phyloP scores from a whole-genome alignment of 768 basidiomycete species.

The Lentinula boryana region DNA sequence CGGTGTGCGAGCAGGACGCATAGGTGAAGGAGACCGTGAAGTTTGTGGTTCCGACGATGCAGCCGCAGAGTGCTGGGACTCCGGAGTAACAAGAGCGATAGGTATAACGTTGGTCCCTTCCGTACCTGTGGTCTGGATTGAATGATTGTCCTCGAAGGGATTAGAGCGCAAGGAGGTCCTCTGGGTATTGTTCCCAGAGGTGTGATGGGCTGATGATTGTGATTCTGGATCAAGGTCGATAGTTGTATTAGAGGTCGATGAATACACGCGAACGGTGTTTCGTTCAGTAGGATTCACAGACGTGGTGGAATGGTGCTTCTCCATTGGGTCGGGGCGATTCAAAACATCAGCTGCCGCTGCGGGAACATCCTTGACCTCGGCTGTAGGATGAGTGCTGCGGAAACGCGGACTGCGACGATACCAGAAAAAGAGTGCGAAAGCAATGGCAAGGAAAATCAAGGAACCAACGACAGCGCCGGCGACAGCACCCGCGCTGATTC shows the following conservation, averaged over 20 bases:
- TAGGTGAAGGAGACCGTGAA: slow-evolving; percentile 37
- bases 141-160: slow-evolving; percentile 73
- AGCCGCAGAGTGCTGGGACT: slow-evolving; percentile 20
- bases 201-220: slow-evolving; percentile 21
- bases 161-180: slow-evolving; percentile 38
- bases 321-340: slow-evolving; percentile 75
- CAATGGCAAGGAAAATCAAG: slow-evolving; percentile 51
- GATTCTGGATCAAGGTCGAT: slow-evolving; percentile 58
- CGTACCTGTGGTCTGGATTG: slow-evolving; percentile 78
- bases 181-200: slow-evolving; percentile 17
- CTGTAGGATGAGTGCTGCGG: slow-evolving; percentile 23
- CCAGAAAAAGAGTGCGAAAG: slow-evolving; percentile 48
- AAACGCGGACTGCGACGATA: slow-evolving; percentile 55
- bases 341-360: slow-evolving; percentile 75
- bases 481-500: slow-evolving; percentile 62
- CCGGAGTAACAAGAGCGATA: slow-evolving; percentile 71
- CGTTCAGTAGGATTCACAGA: slow-evolving; percentile 22
- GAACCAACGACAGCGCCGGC: slow-evolving; percentile 69
- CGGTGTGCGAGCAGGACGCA: slow-evolving; percentile 52
- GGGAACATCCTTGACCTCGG: slow-evolving; percentile 55
- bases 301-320: slow-evolving; percentile 39
- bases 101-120: slow-evolving; percentile 84
- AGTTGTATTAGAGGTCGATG: slow-evolving; percentile 39
- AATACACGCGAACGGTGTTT: slow-evolving; percentile 43
- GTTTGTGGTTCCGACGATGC: slow-evolving; percentile 24